Evolutionary conservation across 768 basidiomycete genomes (phyloP).

Genomic region (Tricholomella constricta): DNA sequence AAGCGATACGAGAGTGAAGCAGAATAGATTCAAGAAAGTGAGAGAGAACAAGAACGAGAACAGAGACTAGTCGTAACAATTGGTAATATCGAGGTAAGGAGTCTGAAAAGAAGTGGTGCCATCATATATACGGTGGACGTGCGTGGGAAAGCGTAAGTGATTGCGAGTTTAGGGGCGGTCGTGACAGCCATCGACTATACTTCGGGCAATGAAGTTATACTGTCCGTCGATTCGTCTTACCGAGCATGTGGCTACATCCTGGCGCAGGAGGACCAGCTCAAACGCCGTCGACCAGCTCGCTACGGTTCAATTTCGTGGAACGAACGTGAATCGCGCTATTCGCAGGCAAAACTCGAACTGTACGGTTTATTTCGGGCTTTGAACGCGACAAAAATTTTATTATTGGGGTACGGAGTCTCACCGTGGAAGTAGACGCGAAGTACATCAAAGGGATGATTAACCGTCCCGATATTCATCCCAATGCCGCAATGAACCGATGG

Average conservation of each 20-base stretch:
- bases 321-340: slow-evolving; percentile 27
- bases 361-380: slow-evolving; percentile 32
- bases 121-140: no score
- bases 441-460: slow-evolving; percentile 31
- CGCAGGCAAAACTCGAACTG: slow-evolving; percentile 29
- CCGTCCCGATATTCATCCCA: slow-evolving; percentile 43
- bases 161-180: no score
- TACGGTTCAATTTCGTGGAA: no score
- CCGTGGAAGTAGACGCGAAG: slow-evolving; percentile 22
- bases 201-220: slow-evolving; percentile 20
- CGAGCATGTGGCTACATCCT: slow-evolving; percentile 7
- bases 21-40: no score
- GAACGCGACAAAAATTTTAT: slow-evolving; percentile 25
- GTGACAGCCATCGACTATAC: slow-evolving; percentile 35
- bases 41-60: no score
- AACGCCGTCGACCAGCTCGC: slow-evolving; percentile 2
- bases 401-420: slow-evolving; percentile 26
- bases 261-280: slow-evolving; percentile 7
- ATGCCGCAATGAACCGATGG: slow-evolving; percentile 42
- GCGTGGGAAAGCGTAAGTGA: no score
- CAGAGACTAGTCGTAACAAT: no score
- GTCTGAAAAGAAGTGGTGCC: no score
- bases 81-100: no score
- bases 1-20: no score
- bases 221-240: slow-evolving; percentile 30